Conservation (phyloP, 1,139 yeast genomes). For the Kodamaea suecica region DNA sequence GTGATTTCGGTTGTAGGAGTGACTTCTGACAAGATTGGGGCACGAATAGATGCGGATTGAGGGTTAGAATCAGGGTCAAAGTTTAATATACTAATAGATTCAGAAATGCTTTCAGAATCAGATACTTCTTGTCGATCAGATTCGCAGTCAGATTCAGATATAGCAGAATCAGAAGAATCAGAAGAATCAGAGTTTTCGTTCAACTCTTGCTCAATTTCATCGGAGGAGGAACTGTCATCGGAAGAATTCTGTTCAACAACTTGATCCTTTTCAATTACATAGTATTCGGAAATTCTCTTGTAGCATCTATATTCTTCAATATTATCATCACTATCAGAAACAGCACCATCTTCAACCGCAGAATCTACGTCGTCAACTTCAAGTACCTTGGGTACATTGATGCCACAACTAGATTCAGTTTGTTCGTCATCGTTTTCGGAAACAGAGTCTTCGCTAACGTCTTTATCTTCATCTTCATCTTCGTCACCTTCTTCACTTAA, state of each 20-base stretch:
- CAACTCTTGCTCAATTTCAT: not conserved
- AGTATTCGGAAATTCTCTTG: not conserved
- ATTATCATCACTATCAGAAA: slow-evolving; percentile 5
- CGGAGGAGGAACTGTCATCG: slow-evolving; percentile 1
- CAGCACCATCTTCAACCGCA: slow-evolving; percentile 5
- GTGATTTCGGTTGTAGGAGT: too few species aligned
- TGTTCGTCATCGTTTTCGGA: slow-evolving; percentile 8
- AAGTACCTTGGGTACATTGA: too few species aligned
- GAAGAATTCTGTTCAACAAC: not conserved
- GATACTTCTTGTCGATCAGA: slow-evolving; percentile 3
- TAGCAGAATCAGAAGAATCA: not conserved
- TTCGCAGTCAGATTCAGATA: slow-evolving; percentile 6
- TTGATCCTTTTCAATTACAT: not conserved
- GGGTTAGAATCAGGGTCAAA: slow-evolving; percentile 3
- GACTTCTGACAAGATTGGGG: not conserved
- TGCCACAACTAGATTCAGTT: slow-evolving; percentile 3
- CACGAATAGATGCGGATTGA: slow-evolving; percentile 1
- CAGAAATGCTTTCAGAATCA: slow-evolving; percentile 2
- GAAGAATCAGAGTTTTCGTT: not conserved
- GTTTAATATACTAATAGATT: slow-evolving; percentile 3
- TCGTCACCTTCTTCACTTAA: not conserved
- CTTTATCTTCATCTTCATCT: slow-evolving; percentile 3
- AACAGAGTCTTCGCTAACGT: slow-evolving; percentile 3
- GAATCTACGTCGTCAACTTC: too few species aligned
- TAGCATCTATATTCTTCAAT: not conserved